A percentile compares a stretch with the other conserved stretches of the same genome.
Evolutionary conservation across 2,329 filamentous ascomycete genomes (phyloP).

Genomic region (Elsinoe fawcettii): DNA sequence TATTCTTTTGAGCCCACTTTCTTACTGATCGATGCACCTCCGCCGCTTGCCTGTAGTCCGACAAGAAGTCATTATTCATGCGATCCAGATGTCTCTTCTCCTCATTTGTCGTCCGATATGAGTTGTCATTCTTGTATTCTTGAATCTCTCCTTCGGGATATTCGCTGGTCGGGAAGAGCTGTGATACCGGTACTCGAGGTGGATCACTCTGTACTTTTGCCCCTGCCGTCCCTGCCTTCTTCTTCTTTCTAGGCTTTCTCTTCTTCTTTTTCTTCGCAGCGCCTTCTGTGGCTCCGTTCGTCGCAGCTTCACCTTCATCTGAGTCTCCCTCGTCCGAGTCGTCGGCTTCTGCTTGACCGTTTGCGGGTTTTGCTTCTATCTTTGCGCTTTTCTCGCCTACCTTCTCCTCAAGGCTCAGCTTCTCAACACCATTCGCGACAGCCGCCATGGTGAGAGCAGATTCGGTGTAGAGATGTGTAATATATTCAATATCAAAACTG

Average conservation of each 20-base stretch:
- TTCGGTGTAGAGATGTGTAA: not conserved
- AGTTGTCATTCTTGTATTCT: conserved; percentile 39
- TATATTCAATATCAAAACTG: not conserved
- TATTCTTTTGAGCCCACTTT: conserved; percentile 41
- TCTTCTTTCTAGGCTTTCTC: conserved; percentile 38
- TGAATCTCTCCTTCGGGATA: conserved; percentile 44
- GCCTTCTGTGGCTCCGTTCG: conserved; percentile 26
- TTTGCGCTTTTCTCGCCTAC: conserved; percentile 20
- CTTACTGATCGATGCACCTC: conserved; percentile 51
- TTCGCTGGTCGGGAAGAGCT: conserved; percentile 38
- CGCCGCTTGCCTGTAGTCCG: conserved; percentile 49
- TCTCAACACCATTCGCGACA: conserved; percentile 7
- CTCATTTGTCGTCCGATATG: conserved; percentile 40
- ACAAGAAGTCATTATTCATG: conserved; percentile 42
- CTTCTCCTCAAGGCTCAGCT: conserved; percentile 18
- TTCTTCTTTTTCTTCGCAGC: conserved; percentile 41
- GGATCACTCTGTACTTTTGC: conserved; percentile 38
- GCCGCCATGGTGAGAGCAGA: conserved; percentile 1
- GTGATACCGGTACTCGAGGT: conserved; percentile 39
- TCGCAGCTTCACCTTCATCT: conserved; percentile 32
- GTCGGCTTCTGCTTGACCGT: conserved; percentile 27
- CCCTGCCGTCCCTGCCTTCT: conserved; percentile 27
- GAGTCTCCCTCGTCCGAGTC: conserved; percentile 32
- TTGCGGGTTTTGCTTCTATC: conserved; percentile 21
- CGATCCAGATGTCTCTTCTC: conserved; percentile 40